Evolutionary conservation across 2,329 filamentous ascomycete species (phyloP).

Genomic region (Neonectria ditissima): DNA sequence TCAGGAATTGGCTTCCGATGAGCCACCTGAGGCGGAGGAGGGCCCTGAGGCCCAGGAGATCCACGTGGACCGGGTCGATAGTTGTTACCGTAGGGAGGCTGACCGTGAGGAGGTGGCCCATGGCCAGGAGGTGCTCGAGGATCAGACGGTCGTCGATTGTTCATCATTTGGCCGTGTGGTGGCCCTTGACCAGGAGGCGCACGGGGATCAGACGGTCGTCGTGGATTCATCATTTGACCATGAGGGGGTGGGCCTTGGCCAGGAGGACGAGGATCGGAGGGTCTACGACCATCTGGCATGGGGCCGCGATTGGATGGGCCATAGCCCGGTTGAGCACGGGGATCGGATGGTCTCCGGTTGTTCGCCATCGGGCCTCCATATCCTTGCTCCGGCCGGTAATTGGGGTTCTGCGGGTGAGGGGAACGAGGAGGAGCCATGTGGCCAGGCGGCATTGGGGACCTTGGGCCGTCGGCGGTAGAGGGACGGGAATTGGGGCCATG

Average conservation of each 20-base stretch:
- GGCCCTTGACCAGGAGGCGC: constrained; percentile 36
- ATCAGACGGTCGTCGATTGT: constrained; percentile 7
- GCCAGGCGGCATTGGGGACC: constrained; percentile 46
- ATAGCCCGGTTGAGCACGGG: constrained; percentile 17
- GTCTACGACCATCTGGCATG: constrained; percentile 34
- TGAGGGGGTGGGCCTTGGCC: constrained; percentile 38
- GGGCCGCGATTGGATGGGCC: constrained; percentile 35
- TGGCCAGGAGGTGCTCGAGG: constrained; percentile 19
- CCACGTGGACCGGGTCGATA: constrained; percentile 41
- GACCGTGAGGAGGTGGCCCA: constrained; percentile 35
- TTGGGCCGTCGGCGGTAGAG: constrained; percentile 48
- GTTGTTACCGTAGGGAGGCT: constrained; percentile 29
- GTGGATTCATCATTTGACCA: constrained; percentile 16
- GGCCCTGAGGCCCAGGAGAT: constrained; percentile 33
- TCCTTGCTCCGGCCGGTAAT: constrained; percentile 44
- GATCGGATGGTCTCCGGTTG: constrained; percentile 34
- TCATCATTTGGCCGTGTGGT: constrained; percentile 27
- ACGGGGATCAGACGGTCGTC: constrained; percentile 35
- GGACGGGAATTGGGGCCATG: constrained; percentile 49
- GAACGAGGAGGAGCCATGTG: constrained; percentile 44
- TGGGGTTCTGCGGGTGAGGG: constrained; percentile 46
- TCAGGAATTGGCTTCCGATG: constrained; percentile 48
- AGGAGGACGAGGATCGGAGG: constrained; percentile 29
- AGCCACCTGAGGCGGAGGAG: constrained; percentile 39
- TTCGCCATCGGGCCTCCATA: constrained; percentile 37